Percentiles rank a stretch among this genome's conserved stretches.
These are phyloP conservation scores for Straminergon stramineum DNA, from an alignment of 225 moss, liverwort and hornwort genomes.

Conservation along the genomic window DNA sequence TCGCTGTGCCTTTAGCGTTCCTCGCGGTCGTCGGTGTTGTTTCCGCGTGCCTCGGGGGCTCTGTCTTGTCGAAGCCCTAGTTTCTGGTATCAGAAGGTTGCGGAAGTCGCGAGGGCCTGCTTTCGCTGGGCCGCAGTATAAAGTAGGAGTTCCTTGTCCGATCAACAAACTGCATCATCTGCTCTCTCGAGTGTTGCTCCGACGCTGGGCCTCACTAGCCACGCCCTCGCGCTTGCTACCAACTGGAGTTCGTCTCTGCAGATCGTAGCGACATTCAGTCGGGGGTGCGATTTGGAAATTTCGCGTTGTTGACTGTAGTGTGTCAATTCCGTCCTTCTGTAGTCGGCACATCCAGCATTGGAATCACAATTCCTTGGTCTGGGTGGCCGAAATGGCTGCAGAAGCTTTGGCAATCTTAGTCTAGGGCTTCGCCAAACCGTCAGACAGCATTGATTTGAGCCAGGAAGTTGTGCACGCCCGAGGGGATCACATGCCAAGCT, in stretches of 20 bases:
- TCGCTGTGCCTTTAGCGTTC: too few species aligned
- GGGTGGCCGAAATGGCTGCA: background rate
- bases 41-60: too few species aligned
- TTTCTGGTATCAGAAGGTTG: background rate
- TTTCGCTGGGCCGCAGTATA: background rate
- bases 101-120: background rate
- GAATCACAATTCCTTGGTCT: background rate
- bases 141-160: background rate
- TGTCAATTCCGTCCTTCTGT: background rate
- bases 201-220: too few species aligned
- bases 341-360: background rate
- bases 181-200: background rate
- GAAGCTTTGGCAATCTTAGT: background rate
- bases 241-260: background rate
- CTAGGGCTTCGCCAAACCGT: background rate
- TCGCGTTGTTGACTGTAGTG: background rate
- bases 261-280: background rate
- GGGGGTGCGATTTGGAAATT: background rate
- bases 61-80: too few species aligned
- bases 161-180: background rate
- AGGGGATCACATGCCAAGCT: too few species aligned
- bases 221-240: too few species aligned
- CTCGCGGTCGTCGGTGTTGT: too few species aligned
- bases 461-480: too few species aligned
- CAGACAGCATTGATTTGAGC: too few species aligned